Evolutionary conservation across 352 stramenopile species (phyloP), one percentile per base, ranked within the genome.

Genomic region (Phytophthora ramorum): DNA sequence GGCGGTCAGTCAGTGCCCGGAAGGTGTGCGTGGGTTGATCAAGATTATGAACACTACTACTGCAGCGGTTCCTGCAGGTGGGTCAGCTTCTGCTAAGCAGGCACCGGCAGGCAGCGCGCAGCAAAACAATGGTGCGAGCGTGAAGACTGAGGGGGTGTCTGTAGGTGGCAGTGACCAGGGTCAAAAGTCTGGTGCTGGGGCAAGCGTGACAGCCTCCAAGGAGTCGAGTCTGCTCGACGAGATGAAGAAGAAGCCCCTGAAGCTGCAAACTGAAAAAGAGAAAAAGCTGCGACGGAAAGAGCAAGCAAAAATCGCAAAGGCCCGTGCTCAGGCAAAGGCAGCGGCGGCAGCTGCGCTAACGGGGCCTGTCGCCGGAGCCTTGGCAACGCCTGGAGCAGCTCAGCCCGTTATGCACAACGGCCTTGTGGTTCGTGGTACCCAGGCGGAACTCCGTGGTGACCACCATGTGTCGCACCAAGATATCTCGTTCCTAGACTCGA

Each of bases 1-100:
- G 49, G 74, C 81, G 24, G 79, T 74, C 24, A 90, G 68, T 16
- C 85, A 94, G 60, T 89, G 85, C 10, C 79, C 86, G 1, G 86
- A 96, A 32, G 78, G 76, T 58, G 85, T 96, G 8, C 87, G 87
- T 7, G 83, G 85, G 14, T 43, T 96, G 45, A 94, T 96, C 70
- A 93, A 93, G 60, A 93, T 95, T 55, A 96, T 96, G 88, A 96
- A 94, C 57, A 95, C 86, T 16, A 91, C 85, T 14, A 65, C 75
- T 6, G 61, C 69, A 50, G 46, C 51, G 14, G 48, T 47, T 41
- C 24, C 56, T 56, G 14, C 30, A 4, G 57, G 52, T 2, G 46
- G 46, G 4, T 2, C 51, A 44, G 26, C 38, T 38, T 59, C 69
- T 57, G 46, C 32, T 37, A 82, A 77, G 30, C 81, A 84, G 55